phyloP scores from a whole-genome alignment of 805 yeast genomes.

The Wickerhamiella azyma region DNA sequence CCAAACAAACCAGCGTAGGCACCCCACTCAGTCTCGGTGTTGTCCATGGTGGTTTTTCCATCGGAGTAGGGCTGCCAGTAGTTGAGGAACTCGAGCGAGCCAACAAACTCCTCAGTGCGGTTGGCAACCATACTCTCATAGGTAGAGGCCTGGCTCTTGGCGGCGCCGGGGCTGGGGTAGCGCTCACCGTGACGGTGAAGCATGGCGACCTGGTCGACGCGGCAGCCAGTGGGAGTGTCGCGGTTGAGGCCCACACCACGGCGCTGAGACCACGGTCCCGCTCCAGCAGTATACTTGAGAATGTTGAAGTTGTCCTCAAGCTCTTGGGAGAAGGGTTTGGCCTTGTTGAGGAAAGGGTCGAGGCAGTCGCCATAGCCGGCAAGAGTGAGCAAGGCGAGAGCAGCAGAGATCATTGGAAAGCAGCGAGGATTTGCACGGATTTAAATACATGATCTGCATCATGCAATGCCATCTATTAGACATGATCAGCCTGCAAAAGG shows the following conservation, averaged over 20 bases:
- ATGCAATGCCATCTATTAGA: too few species aligned
- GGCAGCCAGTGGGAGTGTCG: conserved; percentile 38
- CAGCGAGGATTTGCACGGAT: too few species aligned
- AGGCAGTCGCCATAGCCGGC: conserved; percentile 2
- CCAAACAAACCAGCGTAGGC: conserved; percentile 41
- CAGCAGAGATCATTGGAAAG: conserved; percentile 4
- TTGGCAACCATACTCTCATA: conserved; percentile 10
- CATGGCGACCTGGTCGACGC: conserved; percentile 40
- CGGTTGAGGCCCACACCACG: conserved; percentile 40
- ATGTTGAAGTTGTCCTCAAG: conserved; percentile 34
- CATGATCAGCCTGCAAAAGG: background rate
- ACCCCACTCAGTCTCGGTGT: conserved; percentile 37
- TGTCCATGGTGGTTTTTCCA: conserved; percentile 31
- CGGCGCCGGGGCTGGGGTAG: conserved; percentile 27
- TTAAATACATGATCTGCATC: background rate
- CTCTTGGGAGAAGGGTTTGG: conserved; percentile 18
- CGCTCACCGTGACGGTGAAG: conserved; percentile 48
- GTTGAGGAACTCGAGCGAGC: conserved; percentile 35
- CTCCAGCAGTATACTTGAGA: conserved; percentile 35
- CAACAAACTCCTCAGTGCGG: conserved; percentile 17
- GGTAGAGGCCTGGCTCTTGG: conserved; percentile 7
- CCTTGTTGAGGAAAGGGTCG: conserved; percentile 5
- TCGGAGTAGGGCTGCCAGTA: conserved; percentile 32
- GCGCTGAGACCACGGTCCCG: conserved; percentile 38
- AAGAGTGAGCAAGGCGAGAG: conserved; percentile 6